Evolutionary conservation across 306 rosid genomes (phyloP), one percentile per base, ranked within the genome.

Genomic region (Cercis canadensis): DNA sequence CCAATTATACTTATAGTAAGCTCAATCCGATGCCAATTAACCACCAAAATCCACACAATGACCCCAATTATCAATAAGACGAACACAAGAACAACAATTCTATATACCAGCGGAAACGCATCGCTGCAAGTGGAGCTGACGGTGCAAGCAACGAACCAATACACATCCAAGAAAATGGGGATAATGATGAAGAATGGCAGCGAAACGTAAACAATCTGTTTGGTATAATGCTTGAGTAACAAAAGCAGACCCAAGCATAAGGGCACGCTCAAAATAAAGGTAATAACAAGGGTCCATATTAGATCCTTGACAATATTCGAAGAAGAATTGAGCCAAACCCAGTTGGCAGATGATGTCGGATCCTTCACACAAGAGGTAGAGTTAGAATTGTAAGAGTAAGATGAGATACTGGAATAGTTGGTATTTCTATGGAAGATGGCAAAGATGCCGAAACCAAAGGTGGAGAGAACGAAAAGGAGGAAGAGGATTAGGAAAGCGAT

Each of bases 71-170:
- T 34, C 61, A 91, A 62, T 40, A 94, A 79, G 33, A 90, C 32
- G 66, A 94, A 89, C 7, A 78, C 77, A 24, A 94, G 67, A 0
- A 91, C 84, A 14, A 94, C 11, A 67, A 90, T 86, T 18, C 97
- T 70, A 12, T 89, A 94, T 6, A 43, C 84, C 59, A 90, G 53
- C 0, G 97, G 97, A n/a, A 94, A 86, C 1, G 80, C 68, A 0
- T 83, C 69, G 61, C 85, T 84, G 54, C 98, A 94, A 8, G 79
- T 12, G 9, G 88, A 68, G 80, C 86, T 73, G 6, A 94, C 6
- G 0, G 95, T 82, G 75, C 98, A 94, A 18, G 89, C 96, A 7
- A 94, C 96, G 63, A 94, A 94, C 98, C 97, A 94, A 21, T 89
- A 94, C 3, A 90, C 92, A 62, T 94, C 77, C 58, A 90, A 73